These are phyloP conservation scores for Auricularia sp. DNA, from an alignment of 768 basidiomycete species.

Conservation along the genomic window DNA sequence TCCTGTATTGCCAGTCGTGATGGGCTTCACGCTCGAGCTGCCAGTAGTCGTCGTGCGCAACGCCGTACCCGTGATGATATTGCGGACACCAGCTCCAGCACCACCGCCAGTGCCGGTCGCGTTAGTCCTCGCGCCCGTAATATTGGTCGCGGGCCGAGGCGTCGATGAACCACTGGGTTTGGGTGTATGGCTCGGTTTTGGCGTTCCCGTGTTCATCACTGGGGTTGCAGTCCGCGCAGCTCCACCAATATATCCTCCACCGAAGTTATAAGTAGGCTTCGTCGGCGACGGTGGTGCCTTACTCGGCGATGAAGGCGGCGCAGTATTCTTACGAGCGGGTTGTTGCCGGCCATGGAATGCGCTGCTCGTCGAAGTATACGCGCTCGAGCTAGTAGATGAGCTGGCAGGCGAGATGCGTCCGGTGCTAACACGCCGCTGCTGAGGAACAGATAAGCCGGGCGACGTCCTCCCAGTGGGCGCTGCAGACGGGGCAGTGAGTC, in stretches of 20 bases:
- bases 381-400: background rate
- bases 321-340: background rate
- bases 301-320: background rate
- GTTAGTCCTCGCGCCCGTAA: no score
- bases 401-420: slow-evolving; percentile 1
- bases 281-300: background rate
- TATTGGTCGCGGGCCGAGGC: no score
- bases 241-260: background rate
- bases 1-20: background rate
- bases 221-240: background rate
- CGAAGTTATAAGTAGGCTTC: background rate
- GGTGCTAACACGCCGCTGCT: background rate
- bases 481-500: background rate
- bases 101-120: background rate
- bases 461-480: background rate
- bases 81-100: background rate
- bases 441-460: background rate
- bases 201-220: background rate
- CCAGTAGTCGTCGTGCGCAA: background rate
- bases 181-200: background rate
- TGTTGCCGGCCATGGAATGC: background rate
- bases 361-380: background rate
- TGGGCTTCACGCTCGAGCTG: background rate
- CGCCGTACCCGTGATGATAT: background rate
- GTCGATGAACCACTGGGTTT: no score